Percentiles rank a stretch among this genome's conserved stretches.
phyloP scores from a whole-genome alignment of 805 yeast species.

The Ogataea allantospora region DNA sequence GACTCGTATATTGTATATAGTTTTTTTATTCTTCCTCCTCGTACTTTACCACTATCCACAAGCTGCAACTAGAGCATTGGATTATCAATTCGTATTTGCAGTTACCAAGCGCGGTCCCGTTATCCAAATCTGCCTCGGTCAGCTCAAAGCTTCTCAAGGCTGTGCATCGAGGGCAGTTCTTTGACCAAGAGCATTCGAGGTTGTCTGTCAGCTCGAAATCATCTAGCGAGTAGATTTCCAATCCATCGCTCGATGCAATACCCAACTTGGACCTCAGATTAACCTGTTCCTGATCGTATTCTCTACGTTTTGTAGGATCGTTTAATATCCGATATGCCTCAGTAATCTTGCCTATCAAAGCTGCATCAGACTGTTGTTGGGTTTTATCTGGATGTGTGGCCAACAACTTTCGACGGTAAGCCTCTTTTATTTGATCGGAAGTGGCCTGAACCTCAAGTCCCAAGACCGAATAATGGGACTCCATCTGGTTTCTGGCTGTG shows the following conservation, averaged over 20 bases:
- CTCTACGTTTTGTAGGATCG: conserved; percentile 37
- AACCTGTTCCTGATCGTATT: conserved; percentile 53
- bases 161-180: conserved; percentile 69
- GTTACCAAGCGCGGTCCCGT: conserved; percentile 39
- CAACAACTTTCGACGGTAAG: conserved; percentile 63
- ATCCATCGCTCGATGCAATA: conserved; percentile 58
- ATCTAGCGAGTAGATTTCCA: conserved; percentile 65
- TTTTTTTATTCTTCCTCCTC: conserved; percentile 43
- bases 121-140: conserved; percentile 57
- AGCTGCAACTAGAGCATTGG: conserved; percentile 80
- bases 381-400: conserved; percentile 77
- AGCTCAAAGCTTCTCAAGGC: conserved; percentile 52
- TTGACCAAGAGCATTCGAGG: conserved; percentile 34
- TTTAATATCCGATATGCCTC: conserved; percentile 62
- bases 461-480: conserved; percentile 56
- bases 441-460: conserved; percentile 43
- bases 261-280: conserved; percentile 38
- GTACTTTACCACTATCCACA: conserved; percentile 79
- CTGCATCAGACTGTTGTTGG: neutral
- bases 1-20: neutral
- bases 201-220: conserved; percentile 42
- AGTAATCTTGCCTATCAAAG: conserved; percentile 43
- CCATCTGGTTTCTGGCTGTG: conserved; percentile 10
- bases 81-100: conserved; percentile 62
- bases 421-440: conserved; percentile 47